A percentile compares a stretch with the other conserved stretches of the same genome.
These are phyloP conservation scores for Ganoderma sinense DNA, from an alignment of 1,284 basidiomycete species.

Conservation along the genomic window DNA sequence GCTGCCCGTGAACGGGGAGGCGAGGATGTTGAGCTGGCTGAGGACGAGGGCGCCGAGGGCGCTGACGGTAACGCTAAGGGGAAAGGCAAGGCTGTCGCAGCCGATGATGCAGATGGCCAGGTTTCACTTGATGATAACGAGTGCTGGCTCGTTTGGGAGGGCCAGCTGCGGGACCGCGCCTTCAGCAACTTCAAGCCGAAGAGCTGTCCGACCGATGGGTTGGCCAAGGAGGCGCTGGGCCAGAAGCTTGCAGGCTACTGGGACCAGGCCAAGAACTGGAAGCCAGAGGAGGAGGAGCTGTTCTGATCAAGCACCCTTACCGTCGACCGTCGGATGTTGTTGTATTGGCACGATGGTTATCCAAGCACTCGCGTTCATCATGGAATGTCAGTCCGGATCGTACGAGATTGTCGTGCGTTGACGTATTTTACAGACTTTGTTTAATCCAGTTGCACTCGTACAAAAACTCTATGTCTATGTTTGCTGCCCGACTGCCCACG, in stretches of 20 bases:
- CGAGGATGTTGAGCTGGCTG: conserved; percentile 71
- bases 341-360: not conserved
- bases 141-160: conserved; percentile 95
- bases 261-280: conserved; percentile 94
- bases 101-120: conserved; percentile 41
- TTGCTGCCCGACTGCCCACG: not conserved
- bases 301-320: conserved; percentile 47
- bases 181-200: conserved; percentile 87
- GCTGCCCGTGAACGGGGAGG: conserved; percentile 81
- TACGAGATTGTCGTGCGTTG: not conserved
- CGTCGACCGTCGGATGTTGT: not conserved
- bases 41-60: conserved; percentile 52
- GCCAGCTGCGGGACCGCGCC: conserved; percentile 82
- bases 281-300: conserved; percentile 77
- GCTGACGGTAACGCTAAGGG: conserved; percentile 30
- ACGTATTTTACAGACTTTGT: conserved; percentile 4
- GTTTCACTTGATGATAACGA: conserved; percentile 83
- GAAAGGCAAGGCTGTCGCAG: conserved; percentile 43
- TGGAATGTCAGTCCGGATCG: not conserved
- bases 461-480: not conserved
- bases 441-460: not conserved
- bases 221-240: conserved; percentile 88
- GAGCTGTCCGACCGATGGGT: conserved; percentile 85
- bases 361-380: not conserved
- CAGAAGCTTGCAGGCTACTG: conserved; percentile 88